Evolutionary conservation across 805 yeast species (phyloP), one percentile per base, ranked within the genome.

Genomic region (Kodamaea kakaduensis): DNA sequence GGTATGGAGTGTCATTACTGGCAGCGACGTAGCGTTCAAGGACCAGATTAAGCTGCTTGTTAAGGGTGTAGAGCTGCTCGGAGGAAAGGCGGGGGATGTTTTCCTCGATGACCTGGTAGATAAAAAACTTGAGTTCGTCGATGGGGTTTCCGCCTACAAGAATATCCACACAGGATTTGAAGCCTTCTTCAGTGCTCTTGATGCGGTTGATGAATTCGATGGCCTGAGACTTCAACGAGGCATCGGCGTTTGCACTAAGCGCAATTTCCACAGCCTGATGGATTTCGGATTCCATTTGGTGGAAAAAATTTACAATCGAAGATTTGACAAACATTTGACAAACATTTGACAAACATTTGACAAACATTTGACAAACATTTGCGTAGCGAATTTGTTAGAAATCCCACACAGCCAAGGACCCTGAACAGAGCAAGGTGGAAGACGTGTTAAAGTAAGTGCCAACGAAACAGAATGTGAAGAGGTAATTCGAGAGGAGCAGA

Each of bases 201-300:
- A 77, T 58, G 41, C 72, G 73, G 41, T 67, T 67, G 44, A 77
- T 71, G 52, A 73, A 77, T 16, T 67, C 68, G 36, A 71, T 58
- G 10, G 81, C 77, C 47, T 70, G 68, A 34, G 43, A 76, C 51
- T 79, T 80, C 32, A 86, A 63, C 25, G 53, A 65, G 10, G 70
- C 62, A 54, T 83, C 86, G 7, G 81, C 73, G 17, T 79, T 67
- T 19, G 84, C 81, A 56, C 78, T 77, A 36, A 84, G 73, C 6
- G 95, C 96, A 43, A 87, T 77, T 43, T 77, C 80, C 31, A 89
- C 93, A 26, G 95, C 96, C 62, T 86, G 93, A 57, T 77, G 86
- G 50, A 89, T 81, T 67, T 88, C 94, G 44, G 67, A 64, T 41
- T 67, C 70, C 69, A 48, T 51, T 36, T n/a, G n/a, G 24, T 26